A percentile compares a stretch with the other conserved stretches of the same genome.
Conservation (phyloP, 148 eudicot genomes). For the Cornus controversa region DNA sequence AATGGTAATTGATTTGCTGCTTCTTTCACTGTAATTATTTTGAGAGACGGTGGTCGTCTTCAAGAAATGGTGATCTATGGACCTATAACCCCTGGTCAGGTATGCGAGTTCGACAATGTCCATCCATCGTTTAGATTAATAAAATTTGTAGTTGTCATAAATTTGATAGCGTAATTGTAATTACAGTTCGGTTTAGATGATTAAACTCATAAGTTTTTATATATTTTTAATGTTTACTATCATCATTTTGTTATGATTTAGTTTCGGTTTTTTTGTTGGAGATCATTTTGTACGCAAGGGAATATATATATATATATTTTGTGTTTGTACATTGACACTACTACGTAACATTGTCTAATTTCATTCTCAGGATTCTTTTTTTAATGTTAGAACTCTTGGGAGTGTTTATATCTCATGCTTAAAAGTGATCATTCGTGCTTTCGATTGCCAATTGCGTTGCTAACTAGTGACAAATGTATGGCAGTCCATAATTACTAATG, state of each 20-base stretch:
- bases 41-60: neutral
- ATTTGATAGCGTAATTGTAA: neutral
- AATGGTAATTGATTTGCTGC: neutral
- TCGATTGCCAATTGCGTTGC: too few relatives aligned
- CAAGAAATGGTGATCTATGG: conserved; percentile 34
- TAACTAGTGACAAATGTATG: too few relatives aligned
- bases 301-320: neutral
- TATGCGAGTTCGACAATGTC: neutral
- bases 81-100: conserved; percentile 50
- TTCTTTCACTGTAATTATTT: neutral
- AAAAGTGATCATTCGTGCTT: neutral
- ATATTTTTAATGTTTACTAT: too few relatives aligned
- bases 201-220: neutral
- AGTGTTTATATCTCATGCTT: neutral
- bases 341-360: neutral
- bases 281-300: too few relatives aligned
- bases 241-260: neutral
- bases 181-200: neutral
- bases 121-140: neutral
- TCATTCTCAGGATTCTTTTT: neutral
- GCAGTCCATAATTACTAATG: neutral
- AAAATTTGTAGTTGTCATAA: neutral
- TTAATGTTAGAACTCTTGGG: neutral
- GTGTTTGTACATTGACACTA: neutral
- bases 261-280: too few relatives aligned